phyloP scores from a whole-genome alignment of 306 rosid genomes.

The Amphicarpaea edgeworthii region DNA sequence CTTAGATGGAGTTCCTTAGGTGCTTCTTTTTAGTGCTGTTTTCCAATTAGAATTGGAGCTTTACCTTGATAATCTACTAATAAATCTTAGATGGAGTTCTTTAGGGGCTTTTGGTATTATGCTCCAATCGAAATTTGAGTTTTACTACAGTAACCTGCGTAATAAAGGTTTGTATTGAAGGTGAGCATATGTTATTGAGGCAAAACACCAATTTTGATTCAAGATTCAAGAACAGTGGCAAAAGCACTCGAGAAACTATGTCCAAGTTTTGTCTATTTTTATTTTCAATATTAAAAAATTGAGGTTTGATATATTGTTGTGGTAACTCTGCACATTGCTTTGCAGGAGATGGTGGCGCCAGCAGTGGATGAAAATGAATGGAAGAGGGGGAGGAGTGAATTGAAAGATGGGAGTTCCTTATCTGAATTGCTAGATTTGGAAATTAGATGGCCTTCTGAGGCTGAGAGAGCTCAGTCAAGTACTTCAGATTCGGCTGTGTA shows the following conservation, averaged over 20 bases:
- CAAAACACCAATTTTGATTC: background rate
- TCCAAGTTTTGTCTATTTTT: background rate
- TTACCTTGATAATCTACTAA: background rate
- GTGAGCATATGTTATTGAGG: background rate
- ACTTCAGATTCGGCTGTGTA: conserved; percentile 42
- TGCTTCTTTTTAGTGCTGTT: background rate
- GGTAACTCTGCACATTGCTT: conserved; percentile 44
- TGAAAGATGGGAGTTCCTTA: conserved; percentile 65
- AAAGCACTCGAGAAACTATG: background rate
- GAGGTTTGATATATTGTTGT: conserved; percentile 22
- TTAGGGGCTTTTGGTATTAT: background rate
- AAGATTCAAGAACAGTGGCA: background rate
- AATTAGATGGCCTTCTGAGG: conserved; percentile 75
- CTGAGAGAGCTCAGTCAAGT: conserved; percentile 53
- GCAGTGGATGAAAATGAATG: conserved; percentile 53
- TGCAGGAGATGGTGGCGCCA: conserved; percentile 74
- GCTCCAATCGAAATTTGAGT: background rate
- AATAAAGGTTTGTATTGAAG: background rate
- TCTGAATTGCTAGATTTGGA: conserved; percentile 78
- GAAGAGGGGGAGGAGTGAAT: conserved; percentile 53
- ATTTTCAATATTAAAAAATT: background rate
- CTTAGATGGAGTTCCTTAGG: background rate
- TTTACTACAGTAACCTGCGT: background rate
- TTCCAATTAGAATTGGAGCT: background rate
- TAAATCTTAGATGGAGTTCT: background rate